Base-by-base conservation (phyloP, 257 asterid genomes). In the Lantana camara region DNA sequence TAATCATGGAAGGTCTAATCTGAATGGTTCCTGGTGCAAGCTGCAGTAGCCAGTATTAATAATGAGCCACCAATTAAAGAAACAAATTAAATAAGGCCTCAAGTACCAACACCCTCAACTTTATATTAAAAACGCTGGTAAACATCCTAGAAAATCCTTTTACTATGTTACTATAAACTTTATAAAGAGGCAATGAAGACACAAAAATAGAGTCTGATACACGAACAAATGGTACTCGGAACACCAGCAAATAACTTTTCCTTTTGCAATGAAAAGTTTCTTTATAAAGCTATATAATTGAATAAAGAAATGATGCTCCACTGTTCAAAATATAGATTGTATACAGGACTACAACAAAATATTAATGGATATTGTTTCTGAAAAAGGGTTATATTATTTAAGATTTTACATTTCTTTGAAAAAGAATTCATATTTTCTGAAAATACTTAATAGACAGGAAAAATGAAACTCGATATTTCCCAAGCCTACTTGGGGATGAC, bases 1-100 rank as follows among this genome's bases (percentile, higher is more conserved):
- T 92, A 42, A 89, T 72, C 98, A 92, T 92, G 58, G 96, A 92
- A 4, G 85, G 87, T 54, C 98, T 85, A 60, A 92, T 69, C 68
- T 89, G 96, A 83, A 92, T 85, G 34, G 73, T 82, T 41, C 89
- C 71, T 1, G 69, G 83, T 24, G 64, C 75, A 66, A 89, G 87
- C 98, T 92, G 66, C 53, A 75, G 46, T 34, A 56, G 17, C 57
- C 20, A 34, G 52, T 63, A 50, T 45, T 19, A 51, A 60, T 9
- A 38, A 52, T 63, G 21, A 17, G 42, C 44, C 48, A 21, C 21
- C 13, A 57, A 40, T 3, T 27, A 10, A 46, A 63, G 16, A 45
- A 34, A 60, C 24, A 24, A 64, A 35, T 27, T 54, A 54, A 30
- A 15, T 51, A 29, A 64, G 16, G 58, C 50, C 44, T 63, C 64